Evolutionary conservation across 805 yeast genomes (phyloP).

Genomic region (Kurtzmaniella cleridarum): DNA sequence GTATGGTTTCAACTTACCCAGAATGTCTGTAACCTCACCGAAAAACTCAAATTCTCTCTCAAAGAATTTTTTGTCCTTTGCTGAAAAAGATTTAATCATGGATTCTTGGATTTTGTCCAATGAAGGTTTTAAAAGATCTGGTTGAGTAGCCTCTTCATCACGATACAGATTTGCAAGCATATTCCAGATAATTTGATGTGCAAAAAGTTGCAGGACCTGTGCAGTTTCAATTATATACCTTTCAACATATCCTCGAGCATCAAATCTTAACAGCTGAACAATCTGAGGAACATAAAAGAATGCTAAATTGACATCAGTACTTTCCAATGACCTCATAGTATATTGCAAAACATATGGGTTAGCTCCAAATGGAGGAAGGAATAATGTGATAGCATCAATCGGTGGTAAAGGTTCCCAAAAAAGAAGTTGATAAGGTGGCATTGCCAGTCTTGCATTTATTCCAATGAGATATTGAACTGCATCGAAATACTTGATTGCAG

Average conservation of each 20-base stretch:
- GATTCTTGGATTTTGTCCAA: constrained; percentile 65
- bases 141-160: constrained; percentile 79
- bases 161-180: constrained; percentile 89
- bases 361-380: constrained; percentile 65
- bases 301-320: constrained; percentile 79
- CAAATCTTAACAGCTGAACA: constrained; percentile 87
- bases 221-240: constrained; percentile 89
- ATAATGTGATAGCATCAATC: constrained; percentile 75
- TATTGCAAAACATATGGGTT: constrained; percentile 74
- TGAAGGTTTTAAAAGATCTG: constrained; percentile 78
- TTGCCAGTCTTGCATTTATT: constrained; percentile 29
- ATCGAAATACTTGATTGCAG: constrained; percentile 49
- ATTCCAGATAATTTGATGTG: constrained; percentile 98
- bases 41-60: constrained; percentile 84
- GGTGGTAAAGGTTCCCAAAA: constrained; percentile 80
- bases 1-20: constrained; percentile 92
- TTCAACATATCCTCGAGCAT: constrained; percentile 77
- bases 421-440: constrained; percentile 40
- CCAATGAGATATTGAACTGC: constrained; percentile 53
- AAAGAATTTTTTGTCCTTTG: constrained; percentile 61
- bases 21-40: constrained; percentile 84
- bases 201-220: constrained; percentile 81
- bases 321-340: constrained; percentile 83
- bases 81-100: constrained; percentile 59
- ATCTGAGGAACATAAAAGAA: constrained; percentile 98